Percentiles rank a stretch among this genome's conserved stretches.
phyloP scores from a whole-genome alignment of 768 basidiomycete genomes.

The Leccinum sublutescens region DNA sequence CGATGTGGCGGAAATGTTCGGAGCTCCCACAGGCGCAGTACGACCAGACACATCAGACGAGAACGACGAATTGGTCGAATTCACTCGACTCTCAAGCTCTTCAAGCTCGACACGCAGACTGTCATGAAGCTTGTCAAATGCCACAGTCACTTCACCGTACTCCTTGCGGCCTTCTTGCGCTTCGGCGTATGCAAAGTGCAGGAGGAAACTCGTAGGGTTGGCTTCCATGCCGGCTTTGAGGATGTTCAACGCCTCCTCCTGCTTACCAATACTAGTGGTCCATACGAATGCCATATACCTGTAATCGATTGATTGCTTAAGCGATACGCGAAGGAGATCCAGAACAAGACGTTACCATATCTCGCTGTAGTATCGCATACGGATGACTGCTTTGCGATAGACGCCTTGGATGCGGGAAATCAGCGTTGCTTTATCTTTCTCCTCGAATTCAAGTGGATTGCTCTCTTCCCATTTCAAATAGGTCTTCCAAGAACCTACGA shows the following conservation, averaged over 20 bases:
- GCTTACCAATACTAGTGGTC: slow-evolving; percentile 69
- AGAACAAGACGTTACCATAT: slow-evolving; percentile 63
- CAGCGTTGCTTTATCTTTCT: slow-evolving; percentile 68
- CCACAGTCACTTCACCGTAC: slow-evolving; percentile 62
- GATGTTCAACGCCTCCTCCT: slow-evolving; percentile 78
- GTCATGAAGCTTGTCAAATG: slow-evolving; percentile 72
- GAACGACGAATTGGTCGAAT: slow-evolving; percentile 38
- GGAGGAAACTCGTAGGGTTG: slow-evolving; percentile 82
- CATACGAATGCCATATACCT: slow-evolving; percentile 93
- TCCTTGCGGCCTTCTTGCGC: slow-evolving; percentile 62
- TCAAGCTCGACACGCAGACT: slow-evolving; percentile 66
- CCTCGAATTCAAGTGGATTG: slow-evolving; percentile 91
- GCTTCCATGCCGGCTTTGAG: slow-evolving; percentile 86
- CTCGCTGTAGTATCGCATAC: slow-evolving; percentile 94
- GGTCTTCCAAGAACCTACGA: slow-evolving; percentile 84
- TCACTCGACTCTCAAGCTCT: slow-evolving; percentile 46
- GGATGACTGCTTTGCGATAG: slow-evolving; percentile 84
- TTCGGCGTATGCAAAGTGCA: slow-evolving; percentile 90
- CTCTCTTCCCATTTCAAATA: slow-evolving; percentile 96
- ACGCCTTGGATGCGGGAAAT: slow-evolving; percentile 74
- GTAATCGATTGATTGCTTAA: slow-evolving; percentile 10
- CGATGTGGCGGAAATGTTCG: slow-evolving; percentile 12
- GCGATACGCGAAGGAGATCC: background rate
- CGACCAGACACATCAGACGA: slow-evolving; percentile 35
- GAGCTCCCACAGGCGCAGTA: slow-evolving; percentile 23